Conservation (phyloP, 495 filamentous ascomycete species). For the Tuber brumale region DNA sequence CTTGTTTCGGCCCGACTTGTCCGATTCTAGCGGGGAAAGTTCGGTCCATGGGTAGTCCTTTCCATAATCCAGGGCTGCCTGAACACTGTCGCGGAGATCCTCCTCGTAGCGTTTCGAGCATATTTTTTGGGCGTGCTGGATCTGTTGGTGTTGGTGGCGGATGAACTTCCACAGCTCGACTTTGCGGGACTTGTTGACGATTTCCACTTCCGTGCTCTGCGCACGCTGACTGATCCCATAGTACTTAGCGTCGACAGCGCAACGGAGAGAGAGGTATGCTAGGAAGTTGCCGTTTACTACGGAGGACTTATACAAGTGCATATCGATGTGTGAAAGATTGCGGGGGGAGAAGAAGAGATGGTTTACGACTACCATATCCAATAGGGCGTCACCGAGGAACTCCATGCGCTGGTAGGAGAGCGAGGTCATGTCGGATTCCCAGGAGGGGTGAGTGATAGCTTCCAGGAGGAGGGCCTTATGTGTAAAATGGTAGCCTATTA, state of each 20-base stretch:
- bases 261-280: conserved; percentile 67
- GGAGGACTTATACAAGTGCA: conserved; percentile 69
- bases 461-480: conserved; percentile 68
- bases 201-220: conserved; percentile 7
- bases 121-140: conserved; percentile 45
- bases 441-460: conserved; percentile 79
- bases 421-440: conserved; percentile 47
- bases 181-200: conserved; percentile 29
- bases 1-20: conserved; percentile 48
- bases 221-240: conserved; percentile 19
- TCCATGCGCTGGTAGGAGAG: conserved; percentile 81
- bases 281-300: conserved; percentile 80
- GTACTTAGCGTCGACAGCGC: conserved; percentile 20
- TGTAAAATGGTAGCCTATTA: conserved; percentile 66
- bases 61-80: conserved; percentile 47
- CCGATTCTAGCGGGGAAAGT: conserved; percentile 58
- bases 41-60: conserved; percentile 65
- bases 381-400: conserved; percentile 79
- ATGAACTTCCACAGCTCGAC: conserved; percentile 64
- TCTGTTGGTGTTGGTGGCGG: conserved; percentile 49
- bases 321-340: conserved; percentile 55
- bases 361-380: conserved; percentile 68
- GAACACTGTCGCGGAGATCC: conserved; percentile 49
- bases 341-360: conserved; percentile 47
- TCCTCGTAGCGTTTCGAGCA: conserved; percentile 49